phyloP scores from a whole-genome alignment of 2,329 filamentous ascomycete genomes.

The Verticillium albo-atrum region DNA sequence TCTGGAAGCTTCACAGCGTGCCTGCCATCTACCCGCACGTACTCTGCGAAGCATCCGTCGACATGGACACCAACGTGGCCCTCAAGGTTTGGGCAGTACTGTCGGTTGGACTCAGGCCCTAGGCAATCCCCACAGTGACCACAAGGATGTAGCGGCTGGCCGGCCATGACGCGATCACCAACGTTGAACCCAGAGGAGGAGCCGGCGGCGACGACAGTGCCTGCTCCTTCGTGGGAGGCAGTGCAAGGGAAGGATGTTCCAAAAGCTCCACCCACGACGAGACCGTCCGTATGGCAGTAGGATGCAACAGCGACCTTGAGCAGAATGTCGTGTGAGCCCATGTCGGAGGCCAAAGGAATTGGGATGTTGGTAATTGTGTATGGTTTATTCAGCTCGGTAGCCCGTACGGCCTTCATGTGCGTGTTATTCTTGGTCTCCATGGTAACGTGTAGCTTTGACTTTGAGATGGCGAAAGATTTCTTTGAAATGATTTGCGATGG shows the following conservation, averaged over 20 bases:
- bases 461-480: too few species aligned
- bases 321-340: conserved; percentile 50
- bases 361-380: conserved; percentile 47
- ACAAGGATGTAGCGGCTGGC: conserved; percentile 48
- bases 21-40: conserved; percentile 44
- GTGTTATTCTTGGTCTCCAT: too few species aligned
- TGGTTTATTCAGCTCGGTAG: conserved; percentile 44
- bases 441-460: too few species aligned
- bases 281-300: conserved; percentile 58
- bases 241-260: conserved; percentile 42
- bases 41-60: conserved; percentile 55
- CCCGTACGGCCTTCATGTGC: conserved; percentile 25
- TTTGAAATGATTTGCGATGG: too few species aligned
- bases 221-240: conserved; percentile 53
- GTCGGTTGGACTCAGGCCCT: conserved; percentile 39
- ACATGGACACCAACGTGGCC: conserved; percentile 44
- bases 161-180: conserved; percentile 53
- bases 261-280: conserved; percentile 48
- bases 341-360: conserved; percentile 32
- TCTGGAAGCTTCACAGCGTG: conserved; percentile 42
- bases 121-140: conserved; percentile 47
- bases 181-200: conserved; percentile 30
- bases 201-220: conserved; percentile 47
- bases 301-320: conserved; percentile 56
- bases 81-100: conserved; percentile 45